Evolutionary conservation across 805 yeast genomes (phyloP).

Genomic region (Saccharomycopsis oosterbeekiorum): DNA sequence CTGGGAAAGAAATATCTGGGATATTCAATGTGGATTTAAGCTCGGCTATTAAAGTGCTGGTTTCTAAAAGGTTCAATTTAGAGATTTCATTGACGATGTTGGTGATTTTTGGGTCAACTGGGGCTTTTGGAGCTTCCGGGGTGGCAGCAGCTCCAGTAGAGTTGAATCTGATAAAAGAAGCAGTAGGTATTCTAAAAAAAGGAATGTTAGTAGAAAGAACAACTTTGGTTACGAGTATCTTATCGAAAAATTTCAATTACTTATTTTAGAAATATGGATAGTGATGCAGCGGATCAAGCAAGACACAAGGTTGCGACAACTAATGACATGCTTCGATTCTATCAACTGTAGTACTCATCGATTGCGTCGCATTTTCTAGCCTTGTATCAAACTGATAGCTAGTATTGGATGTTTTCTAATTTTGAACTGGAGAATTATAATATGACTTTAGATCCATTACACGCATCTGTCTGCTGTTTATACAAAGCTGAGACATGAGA

Average conservation of each 20-base stretch:
- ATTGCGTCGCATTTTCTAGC: too few relatives aligned
- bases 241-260: not conserved
- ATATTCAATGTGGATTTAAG: slow-evolving; percentile 77
- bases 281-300: too few relatives aligned
- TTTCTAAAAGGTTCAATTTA: slow-evolving; percentile 82
- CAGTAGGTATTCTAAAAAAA: slow-evolving; percentile 3
- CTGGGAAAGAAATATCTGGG: slow-evolving; percentile 85
- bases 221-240: not conserved
- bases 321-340: too few relatives aligned
- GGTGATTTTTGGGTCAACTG: slow-evolving; percentile 81
- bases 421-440: too few relatives aligned
- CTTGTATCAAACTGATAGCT: too few relatives aligned
- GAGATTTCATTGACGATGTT: slow-evolving; percentile 87
- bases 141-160: slow-evolving; percentile 39
- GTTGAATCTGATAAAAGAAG: slow-evolving; percentile 34
- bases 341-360: too few relatives aligned
- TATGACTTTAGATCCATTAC: too few relatives aligned
- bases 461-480: too few relatives aligned
- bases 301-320: too few relatives aligned
- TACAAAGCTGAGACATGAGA: too few relatives aligned
- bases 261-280: not conserved
- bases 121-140: slow-evolving; percentile 27
- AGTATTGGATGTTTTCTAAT: too few relatives aligned
- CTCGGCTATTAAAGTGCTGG: slow-evolving; percentile 76
- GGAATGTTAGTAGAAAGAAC: not conserved